Conservation (phyloP, 2,329 filamentous ascomycete species). For the Ophiosphaerella korrae region DNA sequence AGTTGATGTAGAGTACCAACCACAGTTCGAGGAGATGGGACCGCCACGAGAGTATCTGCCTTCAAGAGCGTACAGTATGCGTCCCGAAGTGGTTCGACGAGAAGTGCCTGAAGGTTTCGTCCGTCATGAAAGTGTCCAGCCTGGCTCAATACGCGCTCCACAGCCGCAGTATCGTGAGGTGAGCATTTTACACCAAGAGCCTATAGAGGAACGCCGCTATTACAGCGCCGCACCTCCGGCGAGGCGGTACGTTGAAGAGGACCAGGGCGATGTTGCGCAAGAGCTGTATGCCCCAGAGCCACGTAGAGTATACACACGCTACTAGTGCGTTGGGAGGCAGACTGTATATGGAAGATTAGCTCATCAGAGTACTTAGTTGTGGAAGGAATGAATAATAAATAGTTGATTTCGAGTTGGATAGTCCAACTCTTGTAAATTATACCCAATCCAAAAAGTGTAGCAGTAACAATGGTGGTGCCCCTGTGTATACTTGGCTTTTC, state of each 20-base stretch:
- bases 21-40: conserved; percentile 46
- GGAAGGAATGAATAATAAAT: no score
- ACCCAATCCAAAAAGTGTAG: not conserved
- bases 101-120: conserved; percentile 43
- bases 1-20: conserved; percentile 41
- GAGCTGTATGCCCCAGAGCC: conserved; percentile 37
- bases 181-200: conserved; percentile 48
- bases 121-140: conserved; percentile 50
- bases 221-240: conserved; percentile 34
- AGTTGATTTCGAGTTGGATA: not conserved
- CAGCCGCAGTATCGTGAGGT: conserved; percentile 46
- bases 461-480: no score
- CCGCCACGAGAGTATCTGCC: conserved; percentile 41
- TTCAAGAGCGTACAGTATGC: conserved; percentile 47
- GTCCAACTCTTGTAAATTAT: not conserved
- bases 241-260: conserved; percentile 51
- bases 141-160: conserved; percentile 39
- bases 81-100: conserved; percentile 43
- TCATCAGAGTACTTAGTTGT: not conserved
- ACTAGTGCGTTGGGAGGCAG: conserved; percentile 19
- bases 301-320: conserved; percentile 44
- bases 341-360: not conserved
- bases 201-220: conserved; percentile 41
- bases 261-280: conserved; percentile 31
- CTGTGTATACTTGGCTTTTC: no score